Evolutionary conservation across 23 red algal species (phyloP).

Genomic region (Chondrus crispus): DNA sequence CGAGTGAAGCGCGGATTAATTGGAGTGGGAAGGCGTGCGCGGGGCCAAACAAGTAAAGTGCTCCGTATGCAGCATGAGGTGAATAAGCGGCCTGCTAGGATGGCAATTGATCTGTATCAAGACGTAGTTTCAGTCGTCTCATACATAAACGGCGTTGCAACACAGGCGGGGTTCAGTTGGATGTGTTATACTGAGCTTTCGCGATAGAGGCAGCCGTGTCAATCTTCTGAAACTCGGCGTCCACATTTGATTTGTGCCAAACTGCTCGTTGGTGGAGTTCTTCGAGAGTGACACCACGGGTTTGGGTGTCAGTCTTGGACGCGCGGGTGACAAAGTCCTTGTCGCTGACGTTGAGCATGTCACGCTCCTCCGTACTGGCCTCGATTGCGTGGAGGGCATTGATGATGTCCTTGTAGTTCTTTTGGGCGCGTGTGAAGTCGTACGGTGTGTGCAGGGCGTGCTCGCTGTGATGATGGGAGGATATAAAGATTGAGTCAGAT

Average conservation of each 20-base stretch:
- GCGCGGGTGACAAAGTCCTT: not conserved
- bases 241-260: not conserved
- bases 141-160: too few relatives aligned
- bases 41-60: too few relatives aligned
- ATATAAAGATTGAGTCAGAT: not conserved
- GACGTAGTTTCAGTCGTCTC: too few relatives aligned
- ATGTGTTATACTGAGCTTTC: not conserved
- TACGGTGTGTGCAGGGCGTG: not conserved
- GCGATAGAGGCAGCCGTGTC: not conserved
- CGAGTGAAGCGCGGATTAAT: too few relatives aligned
- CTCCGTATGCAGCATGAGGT: too few relatives aligned
- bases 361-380: not conserved
- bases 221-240: constrained; percentile 6
- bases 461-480: not conserved
- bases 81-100: too few relatives aligned
- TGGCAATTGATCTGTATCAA: too few relatives aligned
- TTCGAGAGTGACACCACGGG: not conserved
- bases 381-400: not conserved
- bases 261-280: not conserved
- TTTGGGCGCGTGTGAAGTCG: not conserved
- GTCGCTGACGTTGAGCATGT: not conserved
- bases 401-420: not conserved
- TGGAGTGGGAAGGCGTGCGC: too few relatives aligned
- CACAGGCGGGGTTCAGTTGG: too few relatives aligned
- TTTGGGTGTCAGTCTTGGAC: not conserved